These are phyloP conservation scores for Teunomyces pallodes DNA, from an alignment of 805 yeast genomes.

Conservation along the genomic window DNA sequence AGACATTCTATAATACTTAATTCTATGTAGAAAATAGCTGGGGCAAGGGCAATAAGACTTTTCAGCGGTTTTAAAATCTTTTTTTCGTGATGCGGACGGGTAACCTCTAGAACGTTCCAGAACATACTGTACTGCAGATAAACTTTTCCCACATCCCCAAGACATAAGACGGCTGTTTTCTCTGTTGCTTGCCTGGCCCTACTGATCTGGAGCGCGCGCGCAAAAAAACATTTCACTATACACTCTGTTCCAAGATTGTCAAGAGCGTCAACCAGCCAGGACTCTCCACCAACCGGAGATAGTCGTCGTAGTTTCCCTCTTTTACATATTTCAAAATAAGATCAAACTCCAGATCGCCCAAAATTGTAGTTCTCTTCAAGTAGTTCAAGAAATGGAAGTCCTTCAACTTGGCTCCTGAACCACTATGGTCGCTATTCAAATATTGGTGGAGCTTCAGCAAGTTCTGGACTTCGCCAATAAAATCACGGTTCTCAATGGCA, in stretches of 20 bases:
- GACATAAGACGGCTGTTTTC: too few species aligned
- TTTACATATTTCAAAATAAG: conserved; percentile 49
- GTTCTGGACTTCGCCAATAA: conserved; percentile 72
- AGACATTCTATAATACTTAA: conserved; percentile 52
- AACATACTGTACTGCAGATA: conserved; percentile 1
- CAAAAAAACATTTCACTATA: conserved; percentile 4
- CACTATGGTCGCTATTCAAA: conserved; percentile 35
- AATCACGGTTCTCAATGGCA: conserved; percentile 78
- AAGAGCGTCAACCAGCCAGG: conserved; percentile 84
- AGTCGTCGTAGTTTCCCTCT: conserved; percentile 41
- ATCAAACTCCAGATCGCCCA: conserved; percentile 54
- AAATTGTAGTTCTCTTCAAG: conserved; percentile 53
- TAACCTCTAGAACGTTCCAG: conserved; percentile 4
- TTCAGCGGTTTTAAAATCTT: conserved; percentile 5
- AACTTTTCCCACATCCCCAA: neutral
- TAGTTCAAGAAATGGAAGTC: conserved; percentile 78
- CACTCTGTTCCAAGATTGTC: conserved; percentile 45
- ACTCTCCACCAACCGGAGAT: conserved; percentile 51
- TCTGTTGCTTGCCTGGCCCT: neutral
- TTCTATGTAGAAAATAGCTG: conserved; percentile 7
- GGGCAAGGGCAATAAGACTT: neutral
- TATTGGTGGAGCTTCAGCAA: conserved; percentile 51
- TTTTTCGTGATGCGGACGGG: conserved; percentile 4
- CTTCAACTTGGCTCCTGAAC: conserved; percentile 37
- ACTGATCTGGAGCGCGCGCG: neutral